Base-by-base conservation (phyloP, 805 yeast genomes). In the Candida ficus region DNA sequence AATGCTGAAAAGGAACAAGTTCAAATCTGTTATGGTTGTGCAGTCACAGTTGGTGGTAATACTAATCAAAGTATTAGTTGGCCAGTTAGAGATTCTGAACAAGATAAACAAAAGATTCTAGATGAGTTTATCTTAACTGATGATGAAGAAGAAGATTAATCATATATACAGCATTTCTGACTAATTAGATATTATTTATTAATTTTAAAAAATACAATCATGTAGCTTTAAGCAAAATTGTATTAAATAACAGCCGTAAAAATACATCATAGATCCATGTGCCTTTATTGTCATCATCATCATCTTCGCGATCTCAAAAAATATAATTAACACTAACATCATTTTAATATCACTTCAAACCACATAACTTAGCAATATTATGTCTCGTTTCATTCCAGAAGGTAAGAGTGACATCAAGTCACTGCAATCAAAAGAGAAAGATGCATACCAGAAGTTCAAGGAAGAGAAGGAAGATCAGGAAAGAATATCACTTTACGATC, bases 1-100 rank as follows among this genome's bases (percentile, higher is more conserved):
- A 38, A 34, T 13, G 38, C 31, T 11, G 40, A 38, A 9, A 44
- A 44, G 14, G 44, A 35, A 44, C 61, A 38, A 22, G 45, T 56
- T n/a, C 56, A 63, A n/a, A 51, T 83, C 8, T 86, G 95, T 56
- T 86, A 83, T 52, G 95, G 93, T 3, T 86, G 95, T 56, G 68
- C 78, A 27, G 82, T 82, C 2, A 75, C 79, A 10, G 53, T 84
- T 39, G 75, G 77, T 5, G 76, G 70, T 47, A 42, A 66, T 36
- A 43, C 55, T 33, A 27, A 60, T 44, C 43, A 62, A 53, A 44
- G 57, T 39, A 29, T 78, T 57, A 63, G 67, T 55, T 53, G 72
- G 71, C 58, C 71, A 20, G 50, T 60, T 0, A 46, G 41, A 3
- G 47, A 56, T 34, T 53, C 58, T 3, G 55, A 63, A 6, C 39